Evolutionary conservation across 495 filamentous ascomycete species (phyloP).

Genomic region (Penicillium egyptiacum): DNA sequence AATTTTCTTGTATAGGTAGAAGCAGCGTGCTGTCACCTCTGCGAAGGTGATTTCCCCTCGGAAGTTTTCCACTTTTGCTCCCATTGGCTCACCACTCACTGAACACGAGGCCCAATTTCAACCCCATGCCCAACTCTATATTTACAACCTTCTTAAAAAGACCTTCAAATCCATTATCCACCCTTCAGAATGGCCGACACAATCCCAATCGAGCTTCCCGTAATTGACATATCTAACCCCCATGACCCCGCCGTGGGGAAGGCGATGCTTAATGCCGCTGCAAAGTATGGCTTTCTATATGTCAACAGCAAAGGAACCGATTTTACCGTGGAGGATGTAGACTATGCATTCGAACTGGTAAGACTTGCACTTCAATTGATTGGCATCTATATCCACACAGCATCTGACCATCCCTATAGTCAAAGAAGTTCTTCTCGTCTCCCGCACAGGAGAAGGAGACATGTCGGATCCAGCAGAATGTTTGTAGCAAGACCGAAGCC

Average conservation of each 20-base stretch:
- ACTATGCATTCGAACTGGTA: slow-evolving; percentile 75
- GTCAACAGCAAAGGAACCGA: slow-evolving; percentile 68
- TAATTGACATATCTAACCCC: slow-evolving; percentile 70
- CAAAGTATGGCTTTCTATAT: slow-evolving; percentile 85
- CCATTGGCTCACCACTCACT: too few relatives aligned
- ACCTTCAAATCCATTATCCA: not conserved
- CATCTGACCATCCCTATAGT: slow-evolving; percentile 47
- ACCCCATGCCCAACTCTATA: slow-evolving; percentile 9
- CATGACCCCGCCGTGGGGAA: slow-evolving; percentile 60
- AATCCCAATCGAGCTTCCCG: slow-evolving; percentile 61
- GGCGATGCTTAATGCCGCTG: slow-evolving; percentile 74
- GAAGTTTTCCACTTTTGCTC: too few relatives aligned
- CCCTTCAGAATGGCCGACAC: slow-evolving; percentile 40
- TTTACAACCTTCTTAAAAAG: not conserved
- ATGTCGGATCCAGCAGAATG: slow-evolving; percentile 70
- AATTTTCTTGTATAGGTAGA: too few relatives aligned
- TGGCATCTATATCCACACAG: slow-evolving; percentile 6
- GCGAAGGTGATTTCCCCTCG: too few relatives aligned
- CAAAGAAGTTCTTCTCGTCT: slow-evolving; percentile 72
- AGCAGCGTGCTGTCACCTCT: too few relatives aligned
- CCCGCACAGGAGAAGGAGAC: slow-evolving; percentile 68
- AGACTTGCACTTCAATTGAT: slow-evolving; percentile 11
- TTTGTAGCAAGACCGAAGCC: slow-evolving; percentile 24
- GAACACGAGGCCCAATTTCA: not conserved
- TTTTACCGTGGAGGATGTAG: slow-evolving; percentile 65